These are phyloP conservation scores for Thalia dealbata DNA, from an alignment of 176 grass and related monocot genomes.

Conservation along the genomic window DNA sequence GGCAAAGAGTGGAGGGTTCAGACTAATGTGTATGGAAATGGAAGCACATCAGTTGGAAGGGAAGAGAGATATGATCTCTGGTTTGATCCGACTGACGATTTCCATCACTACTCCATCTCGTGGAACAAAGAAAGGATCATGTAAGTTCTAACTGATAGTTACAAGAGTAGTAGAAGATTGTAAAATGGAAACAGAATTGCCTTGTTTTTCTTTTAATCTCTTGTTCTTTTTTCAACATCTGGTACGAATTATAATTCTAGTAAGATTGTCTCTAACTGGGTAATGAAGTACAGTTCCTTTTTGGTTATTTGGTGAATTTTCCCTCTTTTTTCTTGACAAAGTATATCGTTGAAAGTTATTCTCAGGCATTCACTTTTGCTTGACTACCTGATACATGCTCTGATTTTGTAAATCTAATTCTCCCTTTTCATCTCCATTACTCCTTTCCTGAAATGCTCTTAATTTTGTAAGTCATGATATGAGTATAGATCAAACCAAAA, in stretches of 20 bases:
- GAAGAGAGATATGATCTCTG: slow-evolving; percentile 92
- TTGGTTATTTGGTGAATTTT: background rate
- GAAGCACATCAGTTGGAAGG: slow-evolving; percentile 57
- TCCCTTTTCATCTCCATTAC: background rate
- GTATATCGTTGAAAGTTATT: background rate
- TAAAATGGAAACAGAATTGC: background rate
- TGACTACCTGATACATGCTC: background rate
- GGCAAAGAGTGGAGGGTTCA: slow-evolving; percentile 79
- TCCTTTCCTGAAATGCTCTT: background rate
- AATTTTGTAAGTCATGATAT: background rate
- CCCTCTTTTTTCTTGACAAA: background rate
- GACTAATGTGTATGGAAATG: slow-evolving; percentile 87
- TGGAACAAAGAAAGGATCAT: slow-evolving; percentile 53
- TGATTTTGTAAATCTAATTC: background rate
- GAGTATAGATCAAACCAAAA: no score
- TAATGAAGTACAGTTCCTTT: background rate
- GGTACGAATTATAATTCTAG: no score
- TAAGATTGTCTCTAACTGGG: background rate
- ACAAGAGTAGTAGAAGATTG: background rate
- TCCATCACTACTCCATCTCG: slow-evolving; percentile 92
- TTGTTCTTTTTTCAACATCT: no score
- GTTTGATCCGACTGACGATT: slow-evolving; percentile 77
- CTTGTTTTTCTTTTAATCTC: background rate
- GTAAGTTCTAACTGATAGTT: slow-evolving; percentile 27
- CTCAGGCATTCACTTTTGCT: no score